Conservation (phyloP, 1,284 basidiomycete species). For the Pyrrhoderma noxium region DNA sequence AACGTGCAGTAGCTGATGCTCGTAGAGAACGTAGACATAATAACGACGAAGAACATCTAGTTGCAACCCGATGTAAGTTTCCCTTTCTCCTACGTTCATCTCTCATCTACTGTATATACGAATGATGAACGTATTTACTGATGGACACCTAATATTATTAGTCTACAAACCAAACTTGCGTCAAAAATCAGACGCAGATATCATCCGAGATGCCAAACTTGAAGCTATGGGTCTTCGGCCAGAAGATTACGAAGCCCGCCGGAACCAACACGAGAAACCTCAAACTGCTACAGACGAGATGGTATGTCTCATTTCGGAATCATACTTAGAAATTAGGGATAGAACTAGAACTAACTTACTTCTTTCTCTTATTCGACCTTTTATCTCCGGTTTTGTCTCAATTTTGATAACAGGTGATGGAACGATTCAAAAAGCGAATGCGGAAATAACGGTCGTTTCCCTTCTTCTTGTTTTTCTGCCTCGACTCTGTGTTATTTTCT, state of each 20-base stretch:
- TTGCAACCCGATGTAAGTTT: constrained; percentile 74
- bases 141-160: constrained; percentile 27
- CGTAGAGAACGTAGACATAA: constrained; percentile 45
- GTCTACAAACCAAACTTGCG: constrained; percentile 78
- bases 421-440: constrained; percentile 78
- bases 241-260: constrained; percentile 41
- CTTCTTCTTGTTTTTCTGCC: constrained; percentile 8
- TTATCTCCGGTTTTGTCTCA: background rate
- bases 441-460: constrained; percentile 41
- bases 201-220: constrained; percentile 76
- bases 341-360: too few relatives aligned
- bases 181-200: constrained; percentile 79
- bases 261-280: constrained; percentile 45
- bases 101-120: background rate
- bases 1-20: constrained; percentile 73
- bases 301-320: constrained; percentile 43
- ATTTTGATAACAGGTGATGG: constrained; percentile 2
- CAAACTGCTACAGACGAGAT: constrained; percentile 89
- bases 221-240: constrained; percentile 72
- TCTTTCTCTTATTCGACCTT: background rate
- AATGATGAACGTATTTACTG: constrained; percentile 1
- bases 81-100: background rate
- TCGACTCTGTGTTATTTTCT: too few relatives aligned
- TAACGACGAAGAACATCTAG: constrained; percentile 72
- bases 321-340: background rate